Conservation (phyloP, 129 eudicot genomes). For the Arctium lappa region DNA sequence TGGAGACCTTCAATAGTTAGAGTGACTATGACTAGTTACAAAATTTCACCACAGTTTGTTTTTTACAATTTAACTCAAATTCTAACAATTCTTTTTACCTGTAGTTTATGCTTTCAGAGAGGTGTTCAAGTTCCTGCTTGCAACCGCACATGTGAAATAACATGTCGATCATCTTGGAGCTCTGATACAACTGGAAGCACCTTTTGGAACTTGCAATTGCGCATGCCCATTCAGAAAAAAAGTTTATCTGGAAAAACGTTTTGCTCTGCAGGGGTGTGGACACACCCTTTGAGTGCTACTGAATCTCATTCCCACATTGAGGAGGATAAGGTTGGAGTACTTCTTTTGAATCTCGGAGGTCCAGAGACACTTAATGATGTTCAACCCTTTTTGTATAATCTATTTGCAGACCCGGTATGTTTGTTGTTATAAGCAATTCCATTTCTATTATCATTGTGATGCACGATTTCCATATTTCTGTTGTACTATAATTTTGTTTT, state of each 20-base stretch:
- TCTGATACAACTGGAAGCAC: constrained; percentile 26
- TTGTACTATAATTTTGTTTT: not conserved
- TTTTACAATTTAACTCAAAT: not conserved
- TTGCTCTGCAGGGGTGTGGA: constrained; percentile 42
- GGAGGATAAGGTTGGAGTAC: constrained; percentile 84
- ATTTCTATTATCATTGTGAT: not conserved
- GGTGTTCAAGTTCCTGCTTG: constrained; percentile 6
- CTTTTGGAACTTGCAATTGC: constrained; percentile 28
- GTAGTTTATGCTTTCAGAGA: constrained; percentile 29
- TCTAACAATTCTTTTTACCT: not conserved
- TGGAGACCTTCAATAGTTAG: not conserved
- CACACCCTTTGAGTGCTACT: constrained; percentile 32
- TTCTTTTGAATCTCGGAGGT: constrained; percentile 91
- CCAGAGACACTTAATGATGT: constrained; percentile 92
- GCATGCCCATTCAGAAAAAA: constrained; percentile 19
- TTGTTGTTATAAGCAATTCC: not conserved
- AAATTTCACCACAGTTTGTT: not conserved
- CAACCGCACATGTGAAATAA: constrained; percentile 24
- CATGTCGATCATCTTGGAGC: constrained; percentile 17
- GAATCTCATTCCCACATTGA: constrained; percentile 46
- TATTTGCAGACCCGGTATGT: constrained; percentile 97
- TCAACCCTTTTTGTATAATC: constrained; percentile 86
- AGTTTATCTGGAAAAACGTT: constrained; percentile 34
- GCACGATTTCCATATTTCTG: not conserved
- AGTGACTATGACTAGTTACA: not conserved